Conservation (phyloP, 352 stramenopile species). For the Pythium volutum region DNA sequence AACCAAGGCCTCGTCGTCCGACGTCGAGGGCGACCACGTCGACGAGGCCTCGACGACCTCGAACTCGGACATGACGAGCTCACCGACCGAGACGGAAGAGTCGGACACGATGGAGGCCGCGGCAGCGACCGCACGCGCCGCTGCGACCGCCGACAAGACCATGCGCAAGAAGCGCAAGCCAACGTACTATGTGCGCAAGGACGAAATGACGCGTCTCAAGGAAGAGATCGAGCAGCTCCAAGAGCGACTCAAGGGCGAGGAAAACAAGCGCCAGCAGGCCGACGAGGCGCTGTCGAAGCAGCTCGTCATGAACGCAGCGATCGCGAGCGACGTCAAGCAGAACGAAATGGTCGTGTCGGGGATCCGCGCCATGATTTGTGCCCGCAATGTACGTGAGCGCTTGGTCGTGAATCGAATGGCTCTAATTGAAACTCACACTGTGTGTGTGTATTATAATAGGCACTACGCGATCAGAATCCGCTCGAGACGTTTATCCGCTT, state of each 20-base stretch:
- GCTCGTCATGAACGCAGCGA: constrained; percentile 16
- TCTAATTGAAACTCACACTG: background rate
- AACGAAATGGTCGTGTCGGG: constrained; percentile 19
- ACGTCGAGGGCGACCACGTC: background rate
- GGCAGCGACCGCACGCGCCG: background rate
- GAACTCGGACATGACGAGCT: constrained; percentile 6
- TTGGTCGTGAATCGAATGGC: background rate
- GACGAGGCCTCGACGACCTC: background rate
- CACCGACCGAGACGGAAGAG: constrained; percentile 14
- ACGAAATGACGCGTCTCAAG: constrained; percentile 22
- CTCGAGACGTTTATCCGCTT: constrained; percentile 23
- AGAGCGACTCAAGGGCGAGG: constrained; percentile 4
- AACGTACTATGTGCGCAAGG: constrained; percentile 26
- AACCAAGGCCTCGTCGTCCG: background rate
- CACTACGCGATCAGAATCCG: constrained; percentile 17
- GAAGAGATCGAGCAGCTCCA: constrained; percentile 23
- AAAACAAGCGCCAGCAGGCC: constrained; percentile 16
- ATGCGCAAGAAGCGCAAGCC: constrained; percentile 25
- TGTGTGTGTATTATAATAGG: background rate
- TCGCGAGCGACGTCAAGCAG: constrained; percentile 22
- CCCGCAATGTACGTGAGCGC: constrained; percentile 13
- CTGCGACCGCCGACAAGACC: background rate
- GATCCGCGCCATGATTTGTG: constrained; percentile 24
- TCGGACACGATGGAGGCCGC: constrained; percentile 9
- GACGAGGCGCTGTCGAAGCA: constrained; percentile 17